Conservation (phyloP, 352 stramenopile species). For the Globisporangium apiculatum region DNA sequence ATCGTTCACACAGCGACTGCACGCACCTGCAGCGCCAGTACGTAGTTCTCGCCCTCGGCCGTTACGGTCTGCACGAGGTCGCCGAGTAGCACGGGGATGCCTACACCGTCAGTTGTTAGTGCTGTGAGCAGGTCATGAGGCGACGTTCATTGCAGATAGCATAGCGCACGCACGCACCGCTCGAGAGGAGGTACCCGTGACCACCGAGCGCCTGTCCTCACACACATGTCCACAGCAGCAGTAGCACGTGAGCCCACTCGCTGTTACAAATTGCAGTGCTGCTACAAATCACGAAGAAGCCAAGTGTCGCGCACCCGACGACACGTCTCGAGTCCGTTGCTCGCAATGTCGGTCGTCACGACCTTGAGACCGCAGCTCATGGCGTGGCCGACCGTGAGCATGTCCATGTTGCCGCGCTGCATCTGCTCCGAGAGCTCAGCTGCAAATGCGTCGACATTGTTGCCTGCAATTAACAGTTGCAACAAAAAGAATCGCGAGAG, state of each 20-base stretch:
- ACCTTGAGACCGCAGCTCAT: conserved; percentile 2
- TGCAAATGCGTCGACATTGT: background rate
- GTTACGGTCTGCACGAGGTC: conserved; percentile 94
- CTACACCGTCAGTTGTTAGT: background rate
- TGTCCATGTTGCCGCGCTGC: conserved; percentile 1
- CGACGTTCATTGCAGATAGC: too few species aligned
- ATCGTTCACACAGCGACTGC: conserved; percentile 11
- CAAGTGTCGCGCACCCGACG: background rate
- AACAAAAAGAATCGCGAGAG: background rate
- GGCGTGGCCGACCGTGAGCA: conserved; percentile 2
- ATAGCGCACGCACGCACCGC: conserved; percentile 27
- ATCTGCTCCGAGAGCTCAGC: conserved; percentile 3
- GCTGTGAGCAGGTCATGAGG: too few species aligned
- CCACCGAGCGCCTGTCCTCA: conserved; percentile 82
- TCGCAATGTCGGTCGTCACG: conserved; percentile 1
- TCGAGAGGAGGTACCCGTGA: conserved; percentile 90
- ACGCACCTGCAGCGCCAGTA: conserved; percentile 86
- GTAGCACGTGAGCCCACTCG: too few species aligned
- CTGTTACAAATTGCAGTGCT: too few species aligned
- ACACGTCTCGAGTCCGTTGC: background rate
- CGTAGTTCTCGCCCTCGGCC: conserved; percentile 96
- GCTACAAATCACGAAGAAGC: background rate
- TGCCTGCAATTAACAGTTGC: background rate
- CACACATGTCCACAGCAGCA: too few species aligned
- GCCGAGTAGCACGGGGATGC: conserved; percentile 52